phyloP scores from a whole-genome alignment of 148 eudicot species.

The Silene uniflora region DNA sequence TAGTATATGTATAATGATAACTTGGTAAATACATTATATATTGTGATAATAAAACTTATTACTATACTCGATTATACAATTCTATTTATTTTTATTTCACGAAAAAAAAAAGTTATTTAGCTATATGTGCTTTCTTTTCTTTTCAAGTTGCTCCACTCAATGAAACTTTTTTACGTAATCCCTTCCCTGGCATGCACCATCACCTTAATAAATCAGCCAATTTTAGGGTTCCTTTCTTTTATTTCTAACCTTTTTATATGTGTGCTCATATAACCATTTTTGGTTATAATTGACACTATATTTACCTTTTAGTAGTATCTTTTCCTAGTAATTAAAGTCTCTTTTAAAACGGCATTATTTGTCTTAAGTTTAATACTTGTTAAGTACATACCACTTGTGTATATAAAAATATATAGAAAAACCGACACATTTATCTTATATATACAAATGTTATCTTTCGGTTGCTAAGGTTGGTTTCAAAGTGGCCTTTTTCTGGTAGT shows the following conservation, averaged over 20 bases:
- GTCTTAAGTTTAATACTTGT: no score
- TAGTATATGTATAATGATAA: no score
- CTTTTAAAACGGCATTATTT: no score
- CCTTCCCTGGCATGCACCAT: constrained; percentile 11
- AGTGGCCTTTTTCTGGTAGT: no score
- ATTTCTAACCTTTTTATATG: background rate
- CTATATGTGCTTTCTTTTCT: constrained; percentile 2
- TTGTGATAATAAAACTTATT: background rate
- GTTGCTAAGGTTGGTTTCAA: no score
- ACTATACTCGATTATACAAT: background rate
- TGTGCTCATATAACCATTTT: constrained; percentile 6
- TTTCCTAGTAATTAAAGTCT: no score
- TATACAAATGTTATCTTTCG: no score
- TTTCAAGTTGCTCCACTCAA: constrained; percentile 20
- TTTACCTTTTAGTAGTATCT: background rate
- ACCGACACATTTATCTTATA: no score
- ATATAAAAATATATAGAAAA: no score
- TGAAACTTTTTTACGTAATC: constrained; percentile 23
- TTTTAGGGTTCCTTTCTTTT: background rate
- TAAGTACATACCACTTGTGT: no score
- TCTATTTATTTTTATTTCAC: background rate
- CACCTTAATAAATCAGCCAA: background rate
- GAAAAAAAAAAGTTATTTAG: no score
- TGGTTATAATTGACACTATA: background rate
- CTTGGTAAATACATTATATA: background rate